Evolutionary conservation across 805 yeast genomes (phyloP), one percentile per base, ranked within the genome.

Genomic region (Saccharomycopsis selenospora): DNA sequence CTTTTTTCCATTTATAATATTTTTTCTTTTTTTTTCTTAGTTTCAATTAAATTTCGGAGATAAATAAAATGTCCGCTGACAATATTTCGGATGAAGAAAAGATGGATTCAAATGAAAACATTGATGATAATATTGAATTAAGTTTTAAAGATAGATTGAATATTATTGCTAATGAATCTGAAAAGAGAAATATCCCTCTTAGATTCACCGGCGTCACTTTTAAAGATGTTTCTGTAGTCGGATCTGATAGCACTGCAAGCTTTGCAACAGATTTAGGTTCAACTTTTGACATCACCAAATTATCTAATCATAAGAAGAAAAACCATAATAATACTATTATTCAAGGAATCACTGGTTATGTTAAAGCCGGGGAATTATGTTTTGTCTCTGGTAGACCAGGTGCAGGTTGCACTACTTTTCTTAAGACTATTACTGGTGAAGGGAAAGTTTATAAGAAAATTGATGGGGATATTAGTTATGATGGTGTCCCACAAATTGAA

Each of bases 371-470:
- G 54, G 76, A 73, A 56, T 71, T 76, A 77, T 64, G 74, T 45
- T 66, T 76, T 48, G 78, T 73, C 14, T 61, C 73, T 44, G 79
- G 78, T 56, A 70, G 73, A 61, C 83, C 85, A 2, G 83, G 83
- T 57, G 77, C 83, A 27, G 84, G 85, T 52, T 77, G 82, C 58
- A 77, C 84, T 2, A 73, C 82, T 3, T 61, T 78, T 33, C 61
- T 79, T 56, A 72, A 71, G 53, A 58, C 69, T 48, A 46, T 71
- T 18, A 61, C 76, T n/a, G 77, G 76, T 58, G 74, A 73, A 57
- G 70, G 67, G 10, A 68, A 66, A 57, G 86, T 86, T 23, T 66
- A 67, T 48, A 55, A 62, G 4, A 64, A 60, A 14, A 66, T 64
- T 5, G 59, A 60, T 25, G 76, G 76, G 56, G 64, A 60, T 3